Base-by-base conservation (phyloP, 495 filamentous ascomycete species). In the Oidiodendron maius region DNA sequence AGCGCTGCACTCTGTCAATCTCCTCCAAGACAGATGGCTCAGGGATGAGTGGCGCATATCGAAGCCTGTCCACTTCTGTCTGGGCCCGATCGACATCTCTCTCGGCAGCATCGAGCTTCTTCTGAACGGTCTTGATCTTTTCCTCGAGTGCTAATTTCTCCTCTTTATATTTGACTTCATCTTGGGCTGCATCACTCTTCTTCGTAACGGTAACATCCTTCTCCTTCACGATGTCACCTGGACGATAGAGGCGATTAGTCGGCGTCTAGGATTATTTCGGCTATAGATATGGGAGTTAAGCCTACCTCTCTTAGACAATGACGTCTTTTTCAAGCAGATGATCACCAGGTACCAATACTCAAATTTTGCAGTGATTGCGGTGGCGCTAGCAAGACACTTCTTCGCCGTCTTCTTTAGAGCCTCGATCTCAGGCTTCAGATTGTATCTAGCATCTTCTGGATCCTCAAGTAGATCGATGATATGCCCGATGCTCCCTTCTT, bases 401-500 rank as follows among this genome's bases (percentile, higher is more conserved):
- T 45, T 45, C 6, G 25, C 42, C 23, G 42, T 45, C 5, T 45
- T 18, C 9, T 11, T 32, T 3, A 45, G 5, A 16, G 42, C 22
- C 8, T 45, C 20, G 9, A 45, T 45, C 5, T 28, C 42, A 32
- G 42, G 42, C 42, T 45, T 45, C 9, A 45, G 9, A 28, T 45
- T 45, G 22, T 45, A 45, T 30, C 42, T 26, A 8, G 42, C 42
- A 30, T 30, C 22, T 16, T 45, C 22, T 3, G 15, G 22, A 16
- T 45, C 42, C 10, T 45, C 25, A 32, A 45, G 21, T 8, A 45
- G 23, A 15, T 45, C 42, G 21, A 44, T 44, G 5, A 45, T 32
- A 20, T 45, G 17, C 8, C 20, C 5, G 5, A 45, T 28, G 13
- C 20, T 11, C 21, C 42, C 42, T 32, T 45, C 22, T 11, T 45